Conservation (phyloP, 2,329 filamentous ascomycete species). For the Dichotomopilus funicola region DNA sequence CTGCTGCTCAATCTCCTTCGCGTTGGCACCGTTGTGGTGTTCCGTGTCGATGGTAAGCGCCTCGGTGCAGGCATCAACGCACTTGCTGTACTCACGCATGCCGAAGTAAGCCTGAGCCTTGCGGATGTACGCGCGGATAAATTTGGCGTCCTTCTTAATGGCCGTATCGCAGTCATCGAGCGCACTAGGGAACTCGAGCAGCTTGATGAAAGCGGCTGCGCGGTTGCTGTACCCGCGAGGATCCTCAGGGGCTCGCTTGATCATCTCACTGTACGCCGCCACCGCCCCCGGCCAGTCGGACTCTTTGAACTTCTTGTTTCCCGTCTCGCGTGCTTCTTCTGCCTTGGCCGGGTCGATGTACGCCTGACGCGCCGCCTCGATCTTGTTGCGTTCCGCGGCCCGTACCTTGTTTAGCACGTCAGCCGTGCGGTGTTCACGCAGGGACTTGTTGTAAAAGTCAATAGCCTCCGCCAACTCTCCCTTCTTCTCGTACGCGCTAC, state of each 20-base stretch:
- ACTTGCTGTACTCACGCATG: constrained; percentile 98
- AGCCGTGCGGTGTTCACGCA: constrained; percentile 94
- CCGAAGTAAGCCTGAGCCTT: constrained; percentile 93
- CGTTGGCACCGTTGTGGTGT: constrained; percentile 64
- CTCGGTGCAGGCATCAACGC: constrained; percentile 79
- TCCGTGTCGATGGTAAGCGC: constrained; percentile 70
- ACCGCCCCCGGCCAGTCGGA: constrained; percentile 93
- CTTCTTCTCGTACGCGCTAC: constrained; percentile 85
- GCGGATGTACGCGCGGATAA: constrained; percentile 92
- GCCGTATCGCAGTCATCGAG: constrained; percentile 88
- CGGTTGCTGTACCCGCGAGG: constrained; percentile 95
- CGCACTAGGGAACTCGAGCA: constrained; percentile 90
- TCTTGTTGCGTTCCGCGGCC: constrained; percentile 79
- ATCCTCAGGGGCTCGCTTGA: constrained; percentile 88
- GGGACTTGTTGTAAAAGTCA: constrained; percentile 83
- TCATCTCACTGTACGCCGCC: constrained; percentile 92
- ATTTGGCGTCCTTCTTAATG: constrained; percentile 83
- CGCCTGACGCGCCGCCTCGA: constrained; percentile 64
- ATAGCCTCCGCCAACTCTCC: constrained; percentile 75
- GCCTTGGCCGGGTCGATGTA: constrained; percentile 90
- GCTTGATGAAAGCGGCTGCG: constrained; percentile 91
- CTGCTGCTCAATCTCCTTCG: constrained; percentile 87
- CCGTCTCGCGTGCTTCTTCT: constrained; percentile 89
- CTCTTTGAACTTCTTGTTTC: constrained; percentile 96
- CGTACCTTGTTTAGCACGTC: constrained; percentile 92